Evolutionary conservation across 164 flowering plant genomes (phyloP), one percentile per base, ranked within the genome.

Genomic region (Vitis riparia): DNA sequence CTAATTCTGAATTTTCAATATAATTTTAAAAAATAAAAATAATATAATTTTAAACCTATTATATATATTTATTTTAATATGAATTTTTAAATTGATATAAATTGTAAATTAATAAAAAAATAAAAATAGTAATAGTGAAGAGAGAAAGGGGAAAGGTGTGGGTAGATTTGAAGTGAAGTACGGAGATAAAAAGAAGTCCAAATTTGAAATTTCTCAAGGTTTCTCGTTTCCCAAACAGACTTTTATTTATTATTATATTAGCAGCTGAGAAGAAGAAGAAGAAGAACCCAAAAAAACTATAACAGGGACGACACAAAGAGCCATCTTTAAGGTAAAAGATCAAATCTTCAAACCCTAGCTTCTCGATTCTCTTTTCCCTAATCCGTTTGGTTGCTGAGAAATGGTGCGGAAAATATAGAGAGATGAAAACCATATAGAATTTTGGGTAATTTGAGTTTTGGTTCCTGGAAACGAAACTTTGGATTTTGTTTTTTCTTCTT

Each of bases 301-400:
- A 32, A 32, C 37, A 32, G 6, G 37, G 37, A 6, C 37, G 37
- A 32, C 37, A 32, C 37, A 6, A 32, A 32, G 37, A 32, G 6
- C 37, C 37, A 32, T 60, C 65, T 47, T 19, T 55, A 27, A 70
- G 67, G 68, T 70, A 70, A 63, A 11, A 27, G 37, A 32, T 58
- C 67, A 32, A 23, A 44, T 14, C 49, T 67, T 51, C 49, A 51
- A 72, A 67, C 71, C 75, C 75, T 67, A 67, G 56, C 9, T 73
- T 19, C 3, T 37, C 3, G 8, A 53, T 50, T 55, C 14, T 7
- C 8, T 12, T 57, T 17, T 65, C n/a, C 16, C 16, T 6, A 29
- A 29, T 51, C 37, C 55, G 5, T 52, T 52, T 52, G 17, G 55
- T 13, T 52, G 55, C 55, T 12, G 55, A 13, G 55, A 13, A 52